These are phyloP conservation scores for Iberis pinnata DNA, from an alignment of 345 rosid genomes.

Conservation along the genomic window DNA sequence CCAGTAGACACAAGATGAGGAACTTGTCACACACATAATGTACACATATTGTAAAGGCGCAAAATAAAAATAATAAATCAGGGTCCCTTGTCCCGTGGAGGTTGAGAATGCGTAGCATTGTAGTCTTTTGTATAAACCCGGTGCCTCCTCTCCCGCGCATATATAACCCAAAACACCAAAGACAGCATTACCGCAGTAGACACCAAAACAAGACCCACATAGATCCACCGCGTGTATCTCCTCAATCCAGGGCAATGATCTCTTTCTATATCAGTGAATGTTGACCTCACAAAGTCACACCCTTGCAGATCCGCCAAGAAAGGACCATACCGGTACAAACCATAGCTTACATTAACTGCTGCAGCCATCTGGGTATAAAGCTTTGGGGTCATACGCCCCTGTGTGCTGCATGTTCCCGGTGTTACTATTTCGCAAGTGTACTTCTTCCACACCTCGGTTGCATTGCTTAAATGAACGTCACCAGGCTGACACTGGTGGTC, in stretches of 20 bases:
- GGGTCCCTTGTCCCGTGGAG: constrained; percentile 29
- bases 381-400: constrained; percentile 70
- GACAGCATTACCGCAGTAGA: constrained; percentile 87
- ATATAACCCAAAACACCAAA: constrained; percentile 83
- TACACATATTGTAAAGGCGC: constrained; percentile 10
- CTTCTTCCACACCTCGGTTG: constrained; percentile 66
- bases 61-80: constrained; percentile 23
- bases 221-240: constrained; percentile 60
- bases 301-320: constrained; percentile 65
- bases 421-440: constrained; percentile 44
- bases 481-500: constrained; percentile 49
- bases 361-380: constrained; percentile 57
- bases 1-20: constrained; percentile 7
- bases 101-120: constrained; percentile 24
- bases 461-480: constrained; percentile 55
- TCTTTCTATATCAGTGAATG: constrained; percentile 48
- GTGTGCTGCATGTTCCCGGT: constrained; percentile 50
- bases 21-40: constrained; percentile 18
- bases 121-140: constrained; percentile 64
- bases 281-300: constrained; percentile 71
- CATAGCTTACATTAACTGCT: constrained; percentile 74
- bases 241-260: constrained; percentile 60
- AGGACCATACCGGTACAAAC: constrained; percentile 65
- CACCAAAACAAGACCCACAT: constrained; percentile 64
- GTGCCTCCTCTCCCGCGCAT: constrained; percentile 78